Evolutionary conservation across 345 rosid genomes (phyloP).

Genomic region (Syzygium aqueum): DNA sequence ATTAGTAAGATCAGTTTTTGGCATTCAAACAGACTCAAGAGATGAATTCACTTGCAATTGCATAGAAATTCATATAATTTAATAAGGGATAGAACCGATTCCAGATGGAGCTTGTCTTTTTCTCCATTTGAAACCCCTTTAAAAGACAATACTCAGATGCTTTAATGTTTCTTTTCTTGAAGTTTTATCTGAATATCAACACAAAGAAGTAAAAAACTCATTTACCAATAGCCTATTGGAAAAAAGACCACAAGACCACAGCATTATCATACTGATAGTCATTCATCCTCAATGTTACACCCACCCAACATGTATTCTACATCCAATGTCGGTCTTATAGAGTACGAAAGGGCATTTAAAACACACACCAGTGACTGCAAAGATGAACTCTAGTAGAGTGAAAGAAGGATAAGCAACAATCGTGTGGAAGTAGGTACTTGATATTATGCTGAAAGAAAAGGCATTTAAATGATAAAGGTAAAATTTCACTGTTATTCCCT

Average conservation of each 20-base stretch:
- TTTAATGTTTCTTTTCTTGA: neutral
- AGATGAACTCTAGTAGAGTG: neutral
- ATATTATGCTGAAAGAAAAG: neutral
- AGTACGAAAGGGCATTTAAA: neutral
- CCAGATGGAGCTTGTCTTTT: neutral
- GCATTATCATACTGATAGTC: neutral
- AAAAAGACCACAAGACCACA: neutral
- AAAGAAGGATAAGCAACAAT: neutral
- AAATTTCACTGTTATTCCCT: neutral
- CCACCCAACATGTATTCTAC: neutral
- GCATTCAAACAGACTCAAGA: neutral
- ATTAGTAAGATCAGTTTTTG: neutral
- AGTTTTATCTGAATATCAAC: neutral
- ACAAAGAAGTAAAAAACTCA: neutral
- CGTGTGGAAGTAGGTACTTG: neutral
- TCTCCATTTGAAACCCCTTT: neutral
- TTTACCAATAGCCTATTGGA: neutral
- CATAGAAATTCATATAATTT: neutral
- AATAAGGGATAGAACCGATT: neutral
- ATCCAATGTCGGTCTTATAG: neutral
- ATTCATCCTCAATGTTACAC: neutral
- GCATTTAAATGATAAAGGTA: neutral
- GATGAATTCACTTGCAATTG: neutral
- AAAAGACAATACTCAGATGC: neutral
- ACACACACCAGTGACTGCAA: neutral